Evolutionary conservation across 495 filamentous ascomycete genomes (phyloP), one percentile per base, ranked within the genome.

Genomic region (Neurospora sp.): DNA sequence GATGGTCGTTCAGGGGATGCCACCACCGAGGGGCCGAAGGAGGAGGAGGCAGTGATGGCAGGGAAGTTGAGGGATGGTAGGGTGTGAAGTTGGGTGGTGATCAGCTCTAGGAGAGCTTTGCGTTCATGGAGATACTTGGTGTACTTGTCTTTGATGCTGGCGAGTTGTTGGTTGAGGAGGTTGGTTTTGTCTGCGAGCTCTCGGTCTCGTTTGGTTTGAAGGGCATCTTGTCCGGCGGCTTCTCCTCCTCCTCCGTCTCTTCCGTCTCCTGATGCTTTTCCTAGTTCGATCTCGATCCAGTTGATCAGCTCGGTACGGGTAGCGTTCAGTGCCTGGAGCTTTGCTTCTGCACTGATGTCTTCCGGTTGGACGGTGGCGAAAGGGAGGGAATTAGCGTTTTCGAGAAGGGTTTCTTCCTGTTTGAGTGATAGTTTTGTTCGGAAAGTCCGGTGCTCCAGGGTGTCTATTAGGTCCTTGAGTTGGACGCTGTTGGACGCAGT

Each of bases 271-370:
- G 75, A 78, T 31, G 87, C 88, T 70, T 83, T 87, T 39, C 84
- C 82, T 9, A 93, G 81, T 73, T 91, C 90, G 14, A 85, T 82
- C 77, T 93, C 91, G 31, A 93, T 90, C 91, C 91, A 93, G 74
- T 85, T 84, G 46, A 93, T 90, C 71, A 93, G 81, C 69, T 89
- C 89, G 76, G 88, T 86, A 35, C 91, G 84, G 4, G 89, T 89
- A n/a, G 75, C 77, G 31, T 81, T 83, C 44, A 85, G 75, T 16
- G 89, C 89, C 71, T 83, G 86, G 40, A 84, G 71, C 42, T 84
- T 85, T 4, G 83, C 79, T 73, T 77, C 74, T 2, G 79, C 76
- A 22, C 80, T 76, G 42, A 84, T 69, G 37, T 39, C 74, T 18
- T 77, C 77, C 38, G 80, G 79, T 2, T 76, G 73, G 61, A 76